Conservation (phyloP, 176 grass and related monocot species). For the Microstegium vimineum region DNA sequence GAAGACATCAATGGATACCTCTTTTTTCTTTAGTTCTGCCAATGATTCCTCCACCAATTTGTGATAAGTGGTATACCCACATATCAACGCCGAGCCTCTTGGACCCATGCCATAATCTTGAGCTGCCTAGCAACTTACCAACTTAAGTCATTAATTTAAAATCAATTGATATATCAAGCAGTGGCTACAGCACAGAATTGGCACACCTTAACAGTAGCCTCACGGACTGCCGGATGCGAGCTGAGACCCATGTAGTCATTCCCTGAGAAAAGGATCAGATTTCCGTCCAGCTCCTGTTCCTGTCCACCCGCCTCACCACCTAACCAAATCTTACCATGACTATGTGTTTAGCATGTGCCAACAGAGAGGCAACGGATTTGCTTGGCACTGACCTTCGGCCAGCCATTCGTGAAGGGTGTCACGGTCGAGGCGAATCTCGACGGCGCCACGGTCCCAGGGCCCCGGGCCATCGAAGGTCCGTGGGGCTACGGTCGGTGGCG, state of each 20-base stretch:
- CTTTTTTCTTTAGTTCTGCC: constrained; percentile 65
- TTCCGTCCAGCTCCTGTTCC: constrained; percentile 26
- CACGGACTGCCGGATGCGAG: constrained; percentile 64
- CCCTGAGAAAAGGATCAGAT: constrained; percentile 74
- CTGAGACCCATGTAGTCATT: constrained; percentile 87
- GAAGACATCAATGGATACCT: constrained; percentile 18
- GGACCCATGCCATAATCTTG: constrained; percentile 74
- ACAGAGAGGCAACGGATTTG: not conserved
- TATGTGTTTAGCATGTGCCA: not conserved
- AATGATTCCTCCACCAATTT: constrained; percentile 59
- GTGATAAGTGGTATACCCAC: constrained; percentile 76
- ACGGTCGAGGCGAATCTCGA: constrained; percentile 55
- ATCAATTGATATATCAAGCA: not conserved
- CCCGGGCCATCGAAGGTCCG: constrained; percentile 45
- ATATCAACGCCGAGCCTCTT: constrained; percentile 70
- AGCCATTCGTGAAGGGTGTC: constrained; percentile 69
- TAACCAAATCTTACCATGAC: constrained; percentile 7
- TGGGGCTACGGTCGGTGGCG: not conserved
- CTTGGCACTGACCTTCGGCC: constrained; percentile 37
- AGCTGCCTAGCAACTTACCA: constrained; percentile 47
- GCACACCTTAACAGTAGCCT: constrained; percentile 55
- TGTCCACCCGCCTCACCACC: constrained; percentile 38
- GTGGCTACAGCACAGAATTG: not conserved
- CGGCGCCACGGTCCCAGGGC: constrained; percentile 59
- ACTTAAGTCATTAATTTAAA: not conserved